Base-by-base conservation (phyloP, 768 basidiomycete species). In the Leccinum broughii region DNA sequence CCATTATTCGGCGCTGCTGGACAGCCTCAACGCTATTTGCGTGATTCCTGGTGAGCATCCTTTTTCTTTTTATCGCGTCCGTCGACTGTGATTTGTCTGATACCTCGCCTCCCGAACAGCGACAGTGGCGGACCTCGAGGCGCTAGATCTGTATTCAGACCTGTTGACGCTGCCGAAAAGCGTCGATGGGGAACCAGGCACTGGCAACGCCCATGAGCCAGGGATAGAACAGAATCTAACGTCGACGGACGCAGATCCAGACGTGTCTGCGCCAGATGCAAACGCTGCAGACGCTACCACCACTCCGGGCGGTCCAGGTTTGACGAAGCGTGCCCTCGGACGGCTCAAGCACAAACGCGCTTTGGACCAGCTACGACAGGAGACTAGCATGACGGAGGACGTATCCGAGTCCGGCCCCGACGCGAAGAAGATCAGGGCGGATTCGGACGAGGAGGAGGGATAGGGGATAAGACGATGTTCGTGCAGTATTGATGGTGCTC, bases 121-220 rank as follows among this genome's bases (percentile, higher is more conserved):
- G 6, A 77, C 80, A 0, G 56, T 68, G 3, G 77, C 77, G 9
- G 84, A 85, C 15, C 68, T 88, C 4, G 76, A 81, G 56, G 67
- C 72, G 4, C 76, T 91, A 1, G 85, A 89, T 55, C 73, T 91
- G 3, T 92, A 92, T 66, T 73, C 77, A 2, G 77, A 80, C 54
- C 77, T 91, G 30, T 72, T 76, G 0, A 77, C 80, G 22, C 75
- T 91, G 60, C 89, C 89, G 3, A 91, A 91, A 67, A 78, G 80
- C 59, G 70, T 77, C 20, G 80, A 83, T 35, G 74, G 67, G 4
- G 80, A 80, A 41, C 77, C 79, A 56, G 79, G 80, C 39, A 17
- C 17, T 8, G 39, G 39, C 3, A 41, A 0, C 54, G 75, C 73
- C n/a, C 76, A 76, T 62, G 71, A 73, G 46, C 70, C 72, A 4